These are phyloP conservation scores for Coemansia pectinata DNA, from an alignment of 192 early-diverging fungal species.

Conservation along the genomic window DNA sequence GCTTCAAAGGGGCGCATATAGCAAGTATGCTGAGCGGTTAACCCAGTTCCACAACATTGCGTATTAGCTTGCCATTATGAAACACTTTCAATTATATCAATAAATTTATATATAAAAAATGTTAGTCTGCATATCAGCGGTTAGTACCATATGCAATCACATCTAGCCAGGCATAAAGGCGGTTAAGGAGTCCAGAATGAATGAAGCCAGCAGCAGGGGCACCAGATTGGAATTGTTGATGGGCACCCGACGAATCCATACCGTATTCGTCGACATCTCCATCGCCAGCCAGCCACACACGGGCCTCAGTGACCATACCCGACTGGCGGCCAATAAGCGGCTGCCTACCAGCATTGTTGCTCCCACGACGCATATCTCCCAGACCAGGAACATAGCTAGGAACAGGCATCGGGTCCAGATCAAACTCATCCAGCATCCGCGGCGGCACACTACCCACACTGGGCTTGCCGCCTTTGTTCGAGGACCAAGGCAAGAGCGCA, in stretches of 20 bases:
- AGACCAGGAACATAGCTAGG: constrained; percentile 24
- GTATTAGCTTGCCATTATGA: background rate
- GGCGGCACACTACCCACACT: background rate
- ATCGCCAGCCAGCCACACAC: constrained; percentile 3
- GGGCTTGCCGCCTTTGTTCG: background rate
- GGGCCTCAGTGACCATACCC: constrained; percentile 11
- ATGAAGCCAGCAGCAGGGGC: constrained; percentile 56
- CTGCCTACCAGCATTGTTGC: background rate
- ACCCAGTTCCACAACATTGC: background rate
- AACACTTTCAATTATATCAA: background rate
- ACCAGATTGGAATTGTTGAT: constrained; percentile 16
- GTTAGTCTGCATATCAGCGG: background rate
- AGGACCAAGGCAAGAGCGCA: background rate
- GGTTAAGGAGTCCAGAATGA: constrained; percentile 64
- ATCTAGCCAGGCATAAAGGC: constrained; percentile 63
- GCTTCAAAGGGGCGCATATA: background rate
- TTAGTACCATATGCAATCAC: constrained; percentile 31
- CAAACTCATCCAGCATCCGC: constrained; percentile 17
- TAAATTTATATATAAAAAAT: background rate
- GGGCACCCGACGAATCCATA: background rate
- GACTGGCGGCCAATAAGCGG: background rate
- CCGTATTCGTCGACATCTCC: background rate
- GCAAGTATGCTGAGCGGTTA: background rate
- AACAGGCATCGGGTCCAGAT: constrained; percentile 34
- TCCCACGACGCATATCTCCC: background rate